Evolutionary conservation across 345 rosid genomes (phyloP), one percentile per base, ranked within the genome.

Genomic region (Gossypium ekmanianum): DNA sequence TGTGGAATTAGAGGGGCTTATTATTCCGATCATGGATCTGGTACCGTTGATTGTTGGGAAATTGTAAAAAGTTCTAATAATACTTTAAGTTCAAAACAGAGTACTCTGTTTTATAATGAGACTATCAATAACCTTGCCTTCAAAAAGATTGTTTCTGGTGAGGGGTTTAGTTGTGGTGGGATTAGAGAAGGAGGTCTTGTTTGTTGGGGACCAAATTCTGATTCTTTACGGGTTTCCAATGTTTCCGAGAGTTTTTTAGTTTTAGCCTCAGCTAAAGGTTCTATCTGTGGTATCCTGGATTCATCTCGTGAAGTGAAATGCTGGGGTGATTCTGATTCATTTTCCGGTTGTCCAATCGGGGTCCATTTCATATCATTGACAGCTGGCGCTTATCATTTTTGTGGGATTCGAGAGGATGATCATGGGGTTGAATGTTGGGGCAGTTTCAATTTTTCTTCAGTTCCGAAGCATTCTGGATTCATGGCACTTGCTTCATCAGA

Each of bases 401-500:
- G 98, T 20, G 99, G 93, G 22, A 90, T 95, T 56, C 87, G 96
- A 20, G 86, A 86, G 69, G 98, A 92, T 81, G 84, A 86, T 74
- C 98, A 92, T 66, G 94, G 85, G 54, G 88, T 89, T 65, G 91
- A 86, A 51, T 95, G 99, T 75, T 92, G 98, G 98, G 99, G 99
- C 24, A 86, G 71, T 45, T 83, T 79, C 34, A 91, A 89, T 73
- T 76, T 84, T 29, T 92, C 97, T 11, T 80, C 86, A 4, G 79
- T 86, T 29, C 98, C 97, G 0, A 92, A 84, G 62, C 86, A 79
- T 81, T 84, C 92, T 20, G 99, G 98, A 14, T 92, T 92, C 73
- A 78, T 84, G 66, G 93, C 99, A 0, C 85, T 95, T 54, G 99
- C 99, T 82, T 95, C 98, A 0, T 90, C 98, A 64, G 98, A 91